Evolutionary conservation across 768 basidiomycete genomes (phyloP).

Genomic region (Podaxis pistillaris): DNA sequence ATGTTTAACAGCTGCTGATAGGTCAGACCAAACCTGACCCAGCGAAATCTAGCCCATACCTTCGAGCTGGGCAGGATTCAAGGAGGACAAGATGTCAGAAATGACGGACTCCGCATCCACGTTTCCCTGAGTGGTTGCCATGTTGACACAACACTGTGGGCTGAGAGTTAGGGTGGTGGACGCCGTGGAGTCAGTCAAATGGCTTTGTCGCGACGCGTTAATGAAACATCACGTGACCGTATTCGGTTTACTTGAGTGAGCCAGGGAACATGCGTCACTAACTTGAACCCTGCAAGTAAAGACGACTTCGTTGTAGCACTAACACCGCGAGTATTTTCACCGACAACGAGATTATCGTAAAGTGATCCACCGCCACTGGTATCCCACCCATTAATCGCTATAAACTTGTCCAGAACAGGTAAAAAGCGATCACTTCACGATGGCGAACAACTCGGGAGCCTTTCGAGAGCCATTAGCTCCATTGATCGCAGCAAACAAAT

Average conservation of each 20-base stretch:
- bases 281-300: neutral
- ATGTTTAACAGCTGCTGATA: slow-evolving; percentile 59
- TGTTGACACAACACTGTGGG: neutral
- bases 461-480: neutral
- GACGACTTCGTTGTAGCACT: neutral
- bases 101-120: neutral
- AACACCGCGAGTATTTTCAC: neutral
- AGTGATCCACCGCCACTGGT: neutral
- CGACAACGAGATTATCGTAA: neutral
- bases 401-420: neutral
- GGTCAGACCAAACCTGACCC: neutral
- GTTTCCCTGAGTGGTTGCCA: neutral
- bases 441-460: neutral
- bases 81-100: slow-evolving; percentile 18
- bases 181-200: neutral
- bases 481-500: neutral
- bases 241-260: neutral
- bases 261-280: too few species aligned
- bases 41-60: slow-evolving; percentile 24
- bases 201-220: neutral
- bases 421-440: neutral
- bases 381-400: neutral
- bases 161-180: neutral
- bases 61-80: slow-evolving; percentile 40
- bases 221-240: neutral